Evolutionary conservation across 192 early-diverging fungal species (phyloP).

Genomic region (Backusella morwellensis): DNA sequence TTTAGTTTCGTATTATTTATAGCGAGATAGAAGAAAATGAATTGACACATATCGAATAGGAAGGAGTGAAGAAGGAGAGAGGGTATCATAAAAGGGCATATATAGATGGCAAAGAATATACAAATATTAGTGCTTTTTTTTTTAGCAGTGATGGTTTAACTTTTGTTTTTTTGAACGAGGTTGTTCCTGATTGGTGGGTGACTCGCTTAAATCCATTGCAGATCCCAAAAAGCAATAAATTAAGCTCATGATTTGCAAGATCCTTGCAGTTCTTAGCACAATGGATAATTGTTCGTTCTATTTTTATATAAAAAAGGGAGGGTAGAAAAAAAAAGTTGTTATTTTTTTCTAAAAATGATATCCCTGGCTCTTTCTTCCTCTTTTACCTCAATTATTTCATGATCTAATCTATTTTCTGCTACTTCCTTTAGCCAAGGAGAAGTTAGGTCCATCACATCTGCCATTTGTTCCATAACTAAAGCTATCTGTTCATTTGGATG

Average conservation of each 20-base stretch:
- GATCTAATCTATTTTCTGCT: background rate
- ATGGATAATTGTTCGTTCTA: background rate
- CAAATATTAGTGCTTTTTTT: background rate
- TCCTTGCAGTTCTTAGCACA: background rate
- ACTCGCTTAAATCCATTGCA: background rate
- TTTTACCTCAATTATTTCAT: constrained; percentile 3
- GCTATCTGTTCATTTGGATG: background rate
- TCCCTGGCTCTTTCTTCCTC: background rate
- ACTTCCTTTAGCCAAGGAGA: background rate
- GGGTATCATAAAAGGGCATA: background rate
- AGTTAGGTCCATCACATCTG: background rate
- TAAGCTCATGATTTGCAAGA: background rate
- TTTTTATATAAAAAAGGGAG: background rate
- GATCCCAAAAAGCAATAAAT: background rate
- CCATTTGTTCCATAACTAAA: background rate
- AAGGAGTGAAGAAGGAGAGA: background rate
- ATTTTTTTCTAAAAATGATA: background rate
- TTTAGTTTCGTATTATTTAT: background rate
- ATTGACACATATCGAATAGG: background rate
- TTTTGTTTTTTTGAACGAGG: constrained; percentile 1
- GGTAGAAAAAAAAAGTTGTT: background rate
- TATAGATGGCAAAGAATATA: background rate
- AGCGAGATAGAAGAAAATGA: background rate
- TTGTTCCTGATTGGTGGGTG: background rate
- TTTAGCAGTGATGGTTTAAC: background rate